Conservation (phyloP, 176 grass and related monocot genomes). For the Zea luxurians region DNA sequence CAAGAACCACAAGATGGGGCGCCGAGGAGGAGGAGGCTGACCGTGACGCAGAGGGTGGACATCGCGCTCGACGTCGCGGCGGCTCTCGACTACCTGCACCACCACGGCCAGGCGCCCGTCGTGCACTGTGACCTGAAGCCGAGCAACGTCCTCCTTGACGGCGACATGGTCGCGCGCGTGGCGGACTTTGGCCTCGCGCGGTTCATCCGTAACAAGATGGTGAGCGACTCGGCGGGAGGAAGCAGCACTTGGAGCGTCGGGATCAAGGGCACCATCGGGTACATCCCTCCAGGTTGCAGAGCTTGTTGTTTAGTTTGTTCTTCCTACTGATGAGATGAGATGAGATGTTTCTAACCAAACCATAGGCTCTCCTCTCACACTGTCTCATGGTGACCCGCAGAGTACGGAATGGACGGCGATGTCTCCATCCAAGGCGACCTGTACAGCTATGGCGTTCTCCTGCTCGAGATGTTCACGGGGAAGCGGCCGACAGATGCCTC, state of each 20-base stretch:
- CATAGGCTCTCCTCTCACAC: no score
- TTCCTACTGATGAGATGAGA: no score
- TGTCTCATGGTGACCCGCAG: not conserved
- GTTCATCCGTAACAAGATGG: not conserved
- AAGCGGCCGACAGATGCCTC: slow-evolving; percentile 23
- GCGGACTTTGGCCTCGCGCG: slow-evolving; percentile 41
- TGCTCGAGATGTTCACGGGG: slow-evolving; percentile 55
- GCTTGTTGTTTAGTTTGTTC: not conserved
- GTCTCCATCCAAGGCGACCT: slow-evolving; percentile 18
- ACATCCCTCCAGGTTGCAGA: slow-evolving; percentile 2
- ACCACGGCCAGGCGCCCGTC: slow-evolving; percentile 26
- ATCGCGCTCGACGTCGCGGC: slow-evolving; percentile 33
- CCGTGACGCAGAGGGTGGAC: slow-evolving; percentile 31
- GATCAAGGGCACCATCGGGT: slow-evolving; percentile 20
- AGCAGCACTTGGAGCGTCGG: not conserved
- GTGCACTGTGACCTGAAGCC: slow-evolving; percentile 38
- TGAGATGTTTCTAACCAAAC: not conserved
- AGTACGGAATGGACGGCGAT: slow-evolving; percentile 6
- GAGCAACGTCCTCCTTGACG: slow-evolving; percentile 31
- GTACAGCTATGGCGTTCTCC: slow-evolving; percentile 56
- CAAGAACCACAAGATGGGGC: not conserved
- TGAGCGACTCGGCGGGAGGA: not conserved
- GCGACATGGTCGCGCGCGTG: slow-evolving; percentile 22
- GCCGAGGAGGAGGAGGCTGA: not conserved
- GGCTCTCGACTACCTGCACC: slow-evolving; percentile 40